Evolutionary conservation across 495 filamentous ascomycete genomes (phyloP).

Genomic region (Collariella sp.): DNA sequence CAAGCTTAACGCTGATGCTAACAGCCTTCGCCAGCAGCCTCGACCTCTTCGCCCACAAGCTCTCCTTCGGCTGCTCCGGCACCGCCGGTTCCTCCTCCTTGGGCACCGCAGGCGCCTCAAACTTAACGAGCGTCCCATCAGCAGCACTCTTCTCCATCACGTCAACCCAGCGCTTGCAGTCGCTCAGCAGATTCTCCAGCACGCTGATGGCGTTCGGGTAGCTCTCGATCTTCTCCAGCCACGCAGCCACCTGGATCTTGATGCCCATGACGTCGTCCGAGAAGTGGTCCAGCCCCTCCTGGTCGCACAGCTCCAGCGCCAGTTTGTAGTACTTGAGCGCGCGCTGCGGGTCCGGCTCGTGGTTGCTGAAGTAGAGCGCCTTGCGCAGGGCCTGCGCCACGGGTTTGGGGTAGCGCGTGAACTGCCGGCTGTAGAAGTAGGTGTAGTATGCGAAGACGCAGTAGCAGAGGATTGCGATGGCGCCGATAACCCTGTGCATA

Average conservation of each 20-base stretch:
- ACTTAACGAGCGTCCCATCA: constrained; percentile 38
- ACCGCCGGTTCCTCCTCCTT: constrained; percentile 11
- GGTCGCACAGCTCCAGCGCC: constrained; percentile 60
- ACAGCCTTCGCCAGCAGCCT: constrained; percentile 64
- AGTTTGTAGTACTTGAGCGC: constrained; percentile 75
- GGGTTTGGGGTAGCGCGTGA: constrained; percentile 63
- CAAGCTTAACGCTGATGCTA: constrained; percentile 69
- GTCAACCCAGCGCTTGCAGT: constrained; percentile 55
- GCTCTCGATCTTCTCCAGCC: constrained; percentile 66
- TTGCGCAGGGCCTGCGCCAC: constrained; percentile 75
- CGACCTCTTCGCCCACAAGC: constrained; percentile 55
- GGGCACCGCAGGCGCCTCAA: constrained; percentile 12
- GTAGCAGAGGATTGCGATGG: constrained; percentile 48
- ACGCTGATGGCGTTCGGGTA: constrained; percentile 60
- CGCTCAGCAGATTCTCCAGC: constrained; percentile 55
- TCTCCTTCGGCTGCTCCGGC: constrained; percentile 23
- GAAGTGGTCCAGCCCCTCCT: constrained; percentile 73
- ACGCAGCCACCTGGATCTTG: constrained; percentile 66
- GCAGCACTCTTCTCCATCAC: constrained; percentile 46
- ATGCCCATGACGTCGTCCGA: constrained; percentile 85
- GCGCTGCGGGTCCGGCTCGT: constrained; percentile 55
- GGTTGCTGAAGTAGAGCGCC: constrained; percentile 79
- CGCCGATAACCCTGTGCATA: constrained; percentile 29
- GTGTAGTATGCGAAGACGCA: constrained; percentile 55
- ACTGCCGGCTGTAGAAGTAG: constrained; percentile 51